These are phyloP conservation scores for Lomentospora prolificans DNA, from an alignment of 2,329 filamentous ascomycete genomes.

Conservation along the genomic window DNA sequence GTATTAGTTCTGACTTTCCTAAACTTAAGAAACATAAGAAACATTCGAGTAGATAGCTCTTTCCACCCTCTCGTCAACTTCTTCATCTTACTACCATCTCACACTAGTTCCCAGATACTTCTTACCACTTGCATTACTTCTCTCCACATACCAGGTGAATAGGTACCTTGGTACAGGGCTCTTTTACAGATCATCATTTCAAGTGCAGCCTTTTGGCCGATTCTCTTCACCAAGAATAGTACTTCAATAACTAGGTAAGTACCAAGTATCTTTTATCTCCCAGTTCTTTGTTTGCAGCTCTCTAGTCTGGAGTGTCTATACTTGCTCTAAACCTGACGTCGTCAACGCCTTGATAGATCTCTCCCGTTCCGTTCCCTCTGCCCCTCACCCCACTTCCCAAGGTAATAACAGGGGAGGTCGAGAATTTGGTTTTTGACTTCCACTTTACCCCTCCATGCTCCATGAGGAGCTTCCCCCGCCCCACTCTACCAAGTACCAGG, in stretches of 20 bases:
- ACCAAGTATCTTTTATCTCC: too few species aligned
- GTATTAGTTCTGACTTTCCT: too few species aligned
- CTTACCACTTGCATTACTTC: not conserved
- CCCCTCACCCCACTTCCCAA: constrained; percentile 3
- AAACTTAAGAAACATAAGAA: too few species aligned
- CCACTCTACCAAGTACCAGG: not conserved
- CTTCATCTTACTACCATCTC: too few species aligned
- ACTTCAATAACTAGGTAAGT: too few species aligned
- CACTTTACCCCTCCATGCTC: not conserved
- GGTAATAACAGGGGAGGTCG: not conserved
- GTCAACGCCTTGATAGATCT: not conserved
- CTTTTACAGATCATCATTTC: not conserved
- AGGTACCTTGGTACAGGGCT: not conserved
- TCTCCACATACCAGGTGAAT: not conserved
- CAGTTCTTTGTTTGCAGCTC: too few species aligned
- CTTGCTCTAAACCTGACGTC: not conserved
- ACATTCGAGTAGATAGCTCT: too few species aligned
- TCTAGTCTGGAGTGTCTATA: not conserved
- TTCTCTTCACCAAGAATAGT: not conserved
- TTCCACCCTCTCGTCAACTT: too few species aligned
- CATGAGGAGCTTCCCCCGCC: constrained; percentile 1
- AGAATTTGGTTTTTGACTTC: not conserved
- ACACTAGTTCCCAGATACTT: not conserved
- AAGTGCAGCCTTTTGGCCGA: not conserved
- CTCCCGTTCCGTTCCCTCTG: not conserved